Conservation (phyloP, 2,329 filamentous ascomycete genomes). For the Ophiostoma pallidulum region DNA sequence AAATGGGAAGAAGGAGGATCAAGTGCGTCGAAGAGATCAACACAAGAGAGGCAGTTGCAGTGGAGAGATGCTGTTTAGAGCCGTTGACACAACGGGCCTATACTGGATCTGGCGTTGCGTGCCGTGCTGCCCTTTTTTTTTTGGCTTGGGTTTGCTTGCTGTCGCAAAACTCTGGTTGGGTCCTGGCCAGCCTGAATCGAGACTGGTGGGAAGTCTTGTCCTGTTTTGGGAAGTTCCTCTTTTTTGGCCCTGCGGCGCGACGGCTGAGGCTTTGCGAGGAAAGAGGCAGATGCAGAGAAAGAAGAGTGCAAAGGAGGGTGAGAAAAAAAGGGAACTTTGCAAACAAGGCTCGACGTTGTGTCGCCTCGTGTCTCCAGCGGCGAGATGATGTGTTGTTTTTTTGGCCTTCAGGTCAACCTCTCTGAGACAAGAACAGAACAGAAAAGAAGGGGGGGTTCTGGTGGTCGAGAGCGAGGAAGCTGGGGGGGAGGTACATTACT, state of each 20-base stretch:
- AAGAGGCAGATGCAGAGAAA: background rate
- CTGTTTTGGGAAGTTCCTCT: conserved; percentile 16
- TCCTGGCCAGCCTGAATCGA: conserved; percentile 31
- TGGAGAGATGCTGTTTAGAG: conserved; percentile 58
- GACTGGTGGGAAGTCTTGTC: conserved; percentile 31
- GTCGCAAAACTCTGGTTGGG: conserved; percentile 49
- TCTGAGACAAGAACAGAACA: conserved; percentile 9
- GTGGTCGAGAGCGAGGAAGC: background rate
- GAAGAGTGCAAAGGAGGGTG: background rate
- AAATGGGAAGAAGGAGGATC: conserved; percentile 3
- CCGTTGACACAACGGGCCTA: conserved; percentile 54
- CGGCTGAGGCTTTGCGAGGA: background rate
- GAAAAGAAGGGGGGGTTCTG: conserved; percentile 6
- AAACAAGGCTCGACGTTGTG: background rate
- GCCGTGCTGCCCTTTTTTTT: conserved; percentile 34
- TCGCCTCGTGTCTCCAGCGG: background rate
- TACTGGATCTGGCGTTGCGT: conserved; percentile 54
- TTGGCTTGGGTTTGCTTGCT: conserved; percentile 20
- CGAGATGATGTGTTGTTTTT: background rate
- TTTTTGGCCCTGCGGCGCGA: conserved; percentile 11
- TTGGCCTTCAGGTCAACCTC: background rate
- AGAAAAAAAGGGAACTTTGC: conserved; percentile 1
- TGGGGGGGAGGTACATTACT: conserved; percentile 17
- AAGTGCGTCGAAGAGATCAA: conserved; percentile 3
- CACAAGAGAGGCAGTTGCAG: conserved; percentile 21